Conservation (phyloP, 352 stramenopile species). For the Globisporangium nunn region DNA sequence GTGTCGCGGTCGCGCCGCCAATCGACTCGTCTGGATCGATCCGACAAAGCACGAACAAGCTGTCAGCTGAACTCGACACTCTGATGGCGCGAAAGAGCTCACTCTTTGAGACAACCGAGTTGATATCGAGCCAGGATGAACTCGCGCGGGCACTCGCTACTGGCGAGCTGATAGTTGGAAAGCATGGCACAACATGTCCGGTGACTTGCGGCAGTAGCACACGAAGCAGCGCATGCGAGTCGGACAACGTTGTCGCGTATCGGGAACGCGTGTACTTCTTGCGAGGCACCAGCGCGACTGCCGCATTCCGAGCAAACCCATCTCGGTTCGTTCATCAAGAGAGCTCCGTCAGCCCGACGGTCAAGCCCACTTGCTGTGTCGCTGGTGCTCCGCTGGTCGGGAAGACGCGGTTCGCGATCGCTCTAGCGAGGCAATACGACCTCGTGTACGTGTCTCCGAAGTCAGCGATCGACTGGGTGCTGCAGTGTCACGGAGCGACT, state of each 20-base stretch:
- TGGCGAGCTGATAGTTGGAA: slow-evolving; percentile 43
- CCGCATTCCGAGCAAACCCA: slow-evolving; percentile 15
- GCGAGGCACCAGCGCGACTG: slow-evolving; percentile 11
- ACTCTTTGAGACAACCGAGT: slow-evolving; percentile 39
- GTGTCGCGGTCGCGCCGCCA: slow-evolving; percentile 18
- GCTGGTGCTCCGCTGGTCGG: slow-evolving; percentile 6
- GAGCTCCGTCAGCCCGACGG: neutral
- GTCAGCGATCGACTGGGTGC: slow-evolving; percentile 41
- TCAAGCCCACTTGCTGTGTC: slow-evolving; percentile 12
- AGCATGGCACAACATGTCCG: slow-evolving; percentile 40
- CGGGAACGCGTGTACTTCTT: slow-evolving; percentile 63
- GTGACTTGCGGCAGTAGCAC: slow-evolving; percentile 17
- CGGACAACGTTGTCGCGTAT: slow-evolving; percentile 22
- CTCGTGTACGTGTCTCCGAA: slow-evolving; percentile 35
- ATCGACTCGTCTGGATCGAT: slow-evolving; percentile 20
- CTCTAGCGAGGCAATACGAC: slow-evolving; percentile 8
- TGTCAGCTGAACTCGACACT: slow-evolving; percentile 17
- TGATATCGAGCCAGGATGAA: slow-evolving; percentile 12
- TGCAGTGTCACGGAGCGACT: slow-evolving; percentile 41
- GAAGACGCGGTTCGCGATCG: slow-evolving; percentile 12
- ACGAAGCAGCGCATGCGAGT: neutral
- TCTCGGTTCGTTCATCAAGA: slow-evolving; percentile 6
- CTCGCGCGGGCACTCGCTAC: slow-evolving; percentile 20
- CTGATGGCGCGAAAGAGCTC: slow-evolving; percentile 31
- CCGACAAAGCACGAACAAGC: slow-evolving; percentile 30